Base-by-base conservation (phyloP, 75 land plant genomes). In the Selaginella tamariscina region DNA sequence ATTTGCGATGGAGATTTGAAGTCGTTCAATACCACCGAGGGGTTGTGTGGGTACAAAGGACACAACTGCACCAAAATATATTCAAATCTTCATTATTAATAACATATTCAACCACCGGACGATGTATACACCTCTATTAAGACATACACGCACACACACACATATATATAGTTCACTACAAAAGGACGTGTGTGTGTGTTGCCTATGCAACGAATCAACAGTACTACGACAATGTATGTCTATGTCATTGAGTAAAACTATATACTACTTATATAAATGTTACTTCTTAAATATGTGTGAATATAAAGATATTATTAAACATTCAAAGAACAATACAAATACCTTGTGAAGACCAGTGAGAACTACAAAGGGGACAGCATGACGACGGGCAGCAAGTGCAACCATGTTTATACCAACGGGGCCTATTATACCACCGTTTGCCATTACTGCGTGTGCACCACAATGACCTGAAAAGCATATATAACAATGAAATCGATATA, bases 391-490 rank as follows among this genome's bases (percentile, higher is more conserved):
- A 63, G 99, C 99, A 69, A 95, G 85, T 24, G 99, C 99, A 73
- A 95, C 85, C 96, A 91, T 90, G 67, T 85, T 86, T 70, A 84
- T 64, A 31, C 99, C 99, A 44, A 91, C 92, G 24, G 99, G 97
- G 13, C 89, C 99, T 59, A 95, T 83, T 20, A 95, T 82, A 22
- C 99, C 99, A 70, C 99, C 99, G 80, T 91, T 91, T 18, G 99
- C 99, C 96, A 95, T 85, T 15, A 95, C 87, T 64, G 97, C 99
- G 84, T 95, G 99, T 55, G 99, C 99, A 65, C 99, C 99, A 95
- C 95, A 54, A 95, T 91, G 21, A 90, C 99, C 99, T 95, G 2
- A 2, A 8, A 59, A 49, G 20, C n/a, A n/a, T n/a, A n/a, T n/a
- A n/a, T n/a, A n/a, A 44, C 28, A 1, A 22, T 44, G 20, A 68